phyloP scores from a whole-genome alignment of 495 filamentous ascomycete genomes.

The Hypoxylon cercidicola region DNA sequence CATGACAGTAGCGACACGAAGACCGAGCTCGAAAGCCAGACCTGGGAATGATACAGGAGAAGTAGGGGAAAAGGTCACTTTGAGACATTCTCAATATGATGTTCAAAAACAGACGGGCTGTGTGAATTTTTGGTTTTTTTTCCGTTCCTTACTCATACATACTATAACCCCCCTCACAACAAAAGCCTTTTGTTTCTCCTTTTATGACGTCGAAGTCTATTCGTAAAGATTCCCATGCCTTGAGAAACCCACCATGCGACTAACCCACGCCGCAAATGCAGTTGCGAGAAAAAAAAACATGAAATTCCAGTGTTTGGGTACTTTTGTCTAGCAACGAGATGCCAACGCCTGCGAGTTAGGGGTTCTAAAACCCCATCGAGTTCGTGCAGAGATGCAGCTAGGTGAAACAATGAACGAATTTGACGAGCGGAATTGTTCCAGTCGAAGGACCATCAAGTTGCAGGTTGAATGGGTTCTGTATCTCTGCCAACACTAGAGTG shows the following conservation, averaged over 20 bases:
- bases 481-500: conserved; percentile 14
- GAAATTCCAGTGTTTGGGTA: conserved; percentile 28
- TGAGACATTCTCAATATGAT: background rate
- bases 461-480: conserved; percentile 3
- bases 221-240: conserved; percentile 38
- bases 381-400: conserved; percentile 7
- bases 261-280: conserved; percentile 45
- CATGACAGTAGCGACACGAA: too few relatives aligned
- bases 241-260: conserved; percentile 41
- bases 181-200: conserved; percentile 42
- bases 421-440: conserved; percentile 4
- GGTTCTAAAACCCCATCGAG: conserved; percentile 9
- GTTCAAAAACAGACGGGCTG: conserved; percentile 18
- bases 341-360: conserved; percentile 6
- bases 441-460: conserved; percentile 6
- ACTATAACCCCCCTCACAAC: conserved; percentile 28
- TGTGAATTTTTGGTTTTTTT: conserved; percentile 18
- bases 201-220: conserved; percentile 48
- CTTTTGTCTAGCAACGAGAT: conserved; percentile 44
- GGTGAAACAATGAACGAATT: conserved; percentile 14
- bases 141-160: conserved; percentile 40
- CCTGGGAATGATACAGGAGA: background rate
- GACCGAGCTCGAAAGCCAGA: background rate
- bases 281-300: conserved; percentile 40
- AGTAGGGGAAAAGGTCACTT: background rate